Evolutionary conservation across 163 green algal genomes (phyloP), one percentile per base, ranked within the genome.

Genomic region (Scenedesmus sp.): DNA sequence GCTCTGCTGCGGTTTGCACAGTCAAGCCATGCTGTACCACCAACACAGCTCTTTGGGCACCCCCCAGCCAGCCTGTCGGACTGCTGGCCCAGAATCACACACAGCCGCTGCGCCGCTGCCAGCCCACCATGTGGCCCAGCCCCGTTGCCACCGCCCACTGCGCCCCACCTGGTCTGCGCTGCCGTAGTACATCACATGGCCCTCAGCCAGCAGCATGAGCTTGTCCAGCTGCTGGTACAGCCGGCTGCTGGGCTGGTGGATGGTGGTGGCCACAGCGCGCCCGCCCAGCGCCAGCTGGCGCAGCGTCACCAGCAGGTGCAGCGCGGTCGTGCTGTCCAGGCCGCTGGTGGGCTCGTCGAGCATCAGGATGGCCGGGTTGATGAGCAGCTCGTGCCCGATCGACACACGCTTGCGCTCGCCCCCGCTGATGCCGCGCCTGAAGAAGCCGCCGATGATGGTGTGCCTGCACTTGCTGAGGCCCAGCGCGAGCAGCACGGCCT

Each of bases 371-470:
- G 96, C 95, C 16, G 97, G 97, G 93, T 98, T 97, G 94, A 98
- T 98, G 2, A 99, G 94, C 89, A 99, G 96, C 95, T 99, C 97
- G 53, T 89, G 85, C 22, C 97, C 98, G 22, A 99, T 96, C 70
- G 88, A 96, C 16, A 98, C 96, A 0, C 98, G 95, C 94, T 99
- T 99, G 81, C 97, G 95, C 95, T 99, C 97, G 16, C 98, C 98
- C 44, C 92, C 92, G 7, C 78, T 94, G 88, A 98, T 96, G 10
- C 96, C 96, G 44, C 94, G 94, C 73, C 95, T 90, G 91, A 97
- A 97, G 88, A 96, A 98, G 16, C 96, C 96, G 44, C 96, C 97
- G 40, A 99, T 97, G 92, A 98, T 97, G 84, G 98, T 99, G 92
- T 98, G 94, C 6, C 92, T 92, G 92, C 96, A 98, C 33, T 95